Conservation (phyloP, 2,329 filamentous ascomycete genomes). For the Sporothrix pallida region DNA sequence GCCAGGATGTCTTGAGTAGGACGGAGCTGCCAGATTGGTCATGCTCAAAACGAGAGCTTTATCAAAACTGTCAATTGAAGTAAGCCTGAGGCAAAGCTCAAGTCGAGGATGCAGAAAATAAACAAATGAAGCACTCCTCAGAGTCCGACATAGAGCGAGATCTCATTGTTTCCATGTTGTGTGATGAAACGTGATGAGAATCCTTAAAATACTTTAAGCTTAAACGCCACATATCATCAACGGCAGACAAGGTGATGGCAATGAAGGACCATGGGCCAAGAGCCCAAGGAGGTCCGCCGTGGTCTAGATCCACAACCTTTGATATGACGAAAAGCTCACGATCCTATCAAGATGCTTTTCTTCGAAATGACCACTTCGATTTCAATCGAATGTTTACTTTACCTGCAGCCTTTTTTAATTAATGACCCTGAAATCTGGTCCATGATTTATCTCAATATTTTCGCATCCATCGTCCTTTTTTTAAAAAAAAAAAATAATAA, state of each 20-base stretch:
- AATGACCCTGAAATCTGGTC: too few species aligned
- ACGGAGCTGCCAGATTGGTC: not conserved
- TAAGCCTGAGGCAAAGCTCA: not conserved
- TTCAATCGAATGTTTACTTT: not conserved
- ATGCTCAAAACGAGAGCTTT: not conserved
- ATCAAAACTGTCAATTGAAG: not conserved
- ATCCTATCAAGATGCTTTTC: not conserved
- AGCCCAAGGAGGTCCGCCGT: not conserved
- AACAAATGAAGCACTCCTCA: not conserved
- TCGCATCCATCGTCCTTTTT: too few species aligned
- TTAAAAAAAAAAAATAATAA: too few species aligned
- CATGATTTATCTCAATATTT: too few species aligned
- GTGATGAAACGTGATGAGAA: not conserved
- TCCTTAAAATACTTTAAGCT: slow-evolving; percentile 5
- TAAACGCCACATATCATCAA: not conserved
- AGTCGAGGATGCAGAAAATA: not conserved
- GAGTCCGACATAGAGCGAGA: not conserved
- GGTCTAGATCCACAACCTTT: not conserved
- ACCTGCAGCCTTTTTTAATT: too few species aligned
- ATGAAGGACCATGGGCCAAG: not conserved
- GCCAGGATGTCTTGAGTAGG: not conserved
- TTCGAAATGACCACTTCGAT: not conserved
- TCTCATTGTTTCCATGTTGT: not conserved
- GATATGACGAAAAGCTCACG: too few species aligned
- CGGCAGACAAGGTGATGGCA: not conserved